Evolutionary conservation across 345 rosid species (phyloP).

Genomic region (Aethionema arabicum): DNA sequence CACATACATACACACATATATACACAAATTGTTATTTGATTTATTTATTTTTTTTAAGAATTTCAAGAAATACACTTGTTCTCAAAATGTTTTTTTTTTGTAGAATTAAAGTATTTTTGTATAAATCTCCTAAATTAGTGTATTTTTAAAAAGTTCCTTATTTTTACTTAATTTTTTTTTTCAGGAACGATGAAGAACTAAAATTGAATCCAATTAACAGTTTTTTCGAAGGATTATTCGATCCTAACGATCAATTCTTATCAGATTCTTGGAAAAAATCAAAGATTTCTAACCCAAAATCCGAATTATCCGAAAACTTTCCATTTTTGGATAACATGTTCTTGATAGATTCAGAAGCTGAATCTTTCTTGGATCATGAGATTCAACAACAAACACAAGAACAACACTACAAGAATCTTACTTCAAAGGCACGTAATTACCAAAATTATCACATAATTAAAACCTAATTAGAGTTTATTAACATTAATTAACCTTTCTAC

Average conservation of each 20-base stretch:
- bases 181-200: slow-evolving; percentile 10
- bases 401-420: slow-evolving; percentile 19
- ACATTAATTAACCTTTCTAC: slow-evolving; percentile 34
- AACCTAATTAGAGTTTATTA: slow-evolving; percentile 11
- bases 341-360: slow-evolving; percentile 35
- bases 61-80: too few relatives aligned
- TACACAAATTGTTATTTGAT: slow-evolving; percentile 5
- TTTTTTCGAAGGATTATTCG: slow-evolving; percentile 35
- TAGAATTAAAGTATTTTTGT: too few relatives aligned
- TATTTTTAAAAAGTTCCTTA: too few relatives aligned
- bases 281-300: slow-evolving; percentile 27
- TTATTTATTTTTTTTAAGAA: neutral
- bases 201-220: neutral
- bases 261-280: slow-evolving; percentile 24
- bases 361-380: slow-evolving; percentile 27
- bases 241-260: slow-evolving; percentile 27
- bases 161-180: neutral
- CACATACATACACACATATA: neutral
- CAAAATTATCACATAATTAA: neutral
- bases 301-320: slow-evolving; percentile 36
- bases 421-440: slow-evolving; percentile 36
- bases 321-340: slow-evolving; percentile 32
- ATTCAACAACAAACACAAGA: slow-evolving; percentile 18
- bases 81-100: too few relatives aligned
- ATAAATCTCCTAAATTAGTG: too few relatives aligned